Conservation (phyloP, 768 basidiomycete genomes). For the Postia placenta region DNA sequence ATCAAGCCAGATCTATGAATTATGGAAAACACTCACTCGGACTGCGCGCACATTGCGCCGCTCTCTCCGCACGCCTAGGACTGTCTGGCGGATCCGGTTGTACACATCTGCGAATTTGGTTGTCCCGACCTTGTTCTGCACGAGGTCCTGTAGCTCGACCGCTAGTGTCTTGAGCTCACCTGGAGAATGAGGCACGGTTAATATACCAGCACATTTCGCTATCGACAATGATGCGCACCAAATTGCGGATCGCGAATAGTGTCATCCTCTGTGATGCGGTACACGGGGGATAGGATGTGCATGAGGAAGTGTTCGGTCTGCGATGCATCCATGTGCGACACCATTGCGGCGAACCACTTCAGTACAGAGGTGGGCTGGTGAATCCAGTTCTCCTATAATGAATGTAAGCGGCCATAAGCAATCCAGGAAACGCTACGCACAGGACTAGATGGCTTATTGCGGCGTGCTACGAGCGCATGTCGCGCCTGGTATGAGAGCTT, state of each 20-base stretch:
- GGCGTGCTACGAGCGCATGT: slow-evolving; percentile 65
- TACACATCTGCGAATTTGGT: slow-evolving; percentile 77
- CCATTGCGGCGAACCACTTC: slow-evolving; percentile 93
- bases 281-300: slow-evolving; percentile 82
- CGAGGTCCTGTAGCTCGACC: slow-evolving; percentile 77
- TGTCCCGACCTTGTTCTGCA: slow-evolving; percentile 85
- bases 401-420: too few relatives aligned
- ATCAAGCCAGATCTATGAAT: neutral
- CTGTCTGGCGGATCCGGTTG: slow-evolving; percentile 72
- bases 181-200: slow-evolving; percentile 22
- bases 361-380: slow-evolving; percentile 75
- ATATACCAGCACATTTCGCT: neutral
- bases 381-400: slow-evolving; percentile 68
- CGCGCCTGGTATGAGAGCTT: slow-evolving; percentile 85
- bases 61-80: slow-evolving; percentile 60
- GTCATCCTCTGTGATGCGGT: slow-evolving; percentile 85
- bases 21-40: slow-evolving; percentile 29
- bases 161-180: slow-evolving; percentile 81
- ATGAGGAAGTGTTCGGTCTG: slow-evolving; percentile 65
- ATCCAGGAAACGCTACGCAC: slow-evolving; percentile 42
- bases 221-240: slow-evolving; percentile 41
- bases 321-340: slow-evolving; percentile 55
- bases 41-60: slow-evolving; percentile 50
- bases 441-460: slow-evolving; percentile 41
- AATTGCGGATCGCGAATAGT: slow-evolving; percentile 72